Percentiles rank a stretch among this genome's conserved stretches.
These are phyloP conservation scores for Cotoneaster glaucophyllus DNA, from an alignment of 306 rosid genomes.

Conservation along the genomic window DNA sequence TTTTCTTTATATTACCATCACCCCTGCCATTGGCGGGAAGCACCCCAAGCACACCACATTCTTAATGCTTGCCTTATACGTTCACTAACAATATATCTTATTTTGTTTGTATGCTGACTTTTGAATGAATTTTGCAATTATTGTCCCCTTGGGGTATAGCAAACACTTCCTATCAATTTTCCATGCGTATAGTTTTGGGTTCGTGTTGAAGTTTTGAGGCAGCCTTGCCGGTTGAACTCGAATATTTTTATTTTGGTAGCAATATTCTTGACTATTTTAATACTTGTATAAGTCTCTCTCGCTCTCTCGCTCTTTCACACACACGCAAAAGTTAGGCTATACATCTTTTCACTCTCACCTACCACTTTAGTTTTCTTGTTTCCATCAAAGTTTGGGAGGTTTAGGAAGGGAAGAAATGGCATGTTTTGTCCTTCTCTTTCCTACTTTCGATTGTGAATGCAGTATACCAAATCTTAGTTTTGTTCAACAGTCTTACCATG, in stretches of 20 bases:
- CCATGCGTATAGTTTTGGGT: slow-evolving; percentile 30
- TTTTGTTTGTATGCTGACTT: background rate
- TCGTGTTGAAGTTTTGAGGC: background rate
- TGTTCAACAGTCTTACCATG: background rate
- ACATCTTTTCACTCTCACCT: background rate
- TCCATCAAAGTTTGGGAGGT: background rate
- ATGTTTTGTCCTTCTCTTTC: background rate
- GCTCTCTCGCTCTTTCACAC: too few relatives aligned
- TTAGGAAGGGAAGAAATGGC: background rate
- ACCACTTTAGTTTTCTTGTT: background rate
- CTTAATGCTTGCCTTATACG: background rate
- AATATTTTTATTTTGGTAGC: background rate
- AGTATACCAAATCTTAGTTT: background rate
- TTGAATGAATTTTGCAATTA: background rate
- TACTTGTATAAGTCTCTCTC: background rate
- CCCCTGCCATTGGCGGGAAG: too few relatives aligned
- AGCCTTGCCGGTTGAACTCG: background rate
- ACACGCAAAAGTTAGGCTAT: too few relatives aligned
- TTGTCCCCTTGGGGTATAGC: background rate
- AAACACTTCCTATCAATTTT: slow-evolving; percentile 15
- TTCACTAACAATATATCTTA: background rate
- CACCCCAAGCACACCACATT: background rate
- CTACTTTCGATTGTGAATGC: background rate
- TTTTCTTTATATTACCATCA: background rate
- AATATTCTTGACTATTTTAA: background rate